A percentile compares a stretch with the other conserved stretches of the same genome.
Evolutionary conservation across 495 filamentous ascomycete genomes (phyloP).

Genomic region (Hypoxylon rickii): DNA sequence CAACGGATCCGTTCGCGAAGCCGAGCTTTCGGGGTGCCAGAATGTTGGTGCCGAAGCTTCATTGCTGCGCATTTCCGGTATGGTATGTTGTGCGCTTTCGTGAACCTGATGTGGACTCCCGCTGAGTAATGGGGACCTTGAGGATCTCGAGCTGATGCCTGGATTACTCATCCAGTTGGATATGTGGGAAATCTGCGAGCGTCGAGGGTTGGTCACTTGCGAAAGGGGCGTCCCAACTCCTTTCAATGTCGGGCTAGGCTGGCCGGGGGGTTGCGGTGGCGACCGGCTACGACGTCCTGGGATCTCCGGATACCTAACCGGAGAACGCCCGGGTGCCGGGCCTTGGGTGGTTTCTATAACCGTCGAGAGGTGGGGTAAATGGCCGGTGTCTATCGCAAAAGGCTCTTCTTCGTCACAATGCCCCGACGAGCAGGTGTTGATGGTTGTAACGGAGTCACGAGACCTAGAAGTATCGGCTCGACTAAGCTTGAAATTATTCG

Average conservation of each 20-base stretch:
- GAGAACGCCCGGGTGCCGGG: conserved; percentile 41
- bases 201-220: too few relatives aligned
- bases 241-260: conserved; percentile 39
- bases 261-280: conserved; percentile 35
- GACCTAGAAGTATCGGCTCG: conserved; percentile 31
- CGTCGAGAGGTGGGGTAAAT: conserved; percentile 46
- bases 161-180: background rate
- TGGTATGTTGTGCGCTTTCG: conserved; percentile 14
- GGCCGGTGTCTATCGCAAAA: conserved; percentile 17
- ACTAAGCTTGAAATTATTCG: conserved; percentile 18
- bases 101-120: background rate
- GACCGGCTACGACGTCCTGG: conserved; percentile 33
- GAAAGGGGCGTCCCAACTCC: too few relatives aligned
- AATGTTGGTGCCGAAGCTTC: background rate
- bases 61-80: conserved; percentile 2
- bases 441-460: conserved; percentile 39
- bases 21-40: conserved; percentile 10
- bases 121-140: conserved; percentile 4
- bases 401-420: conserved; percentile 26
- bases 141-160: background rate
- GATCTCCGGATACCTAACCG: conserved; percentile 51
- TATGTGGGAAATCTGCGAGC: conserved; percentile 3
- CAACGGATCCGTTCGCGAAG: too few relatives aligned
- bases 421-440: conserved; percentile 32
- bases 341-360: conserved; percentile 47